Conservation (phyloP, 1,139 yeast genomes). For the Eremothecium sinecaudum region DNA sequence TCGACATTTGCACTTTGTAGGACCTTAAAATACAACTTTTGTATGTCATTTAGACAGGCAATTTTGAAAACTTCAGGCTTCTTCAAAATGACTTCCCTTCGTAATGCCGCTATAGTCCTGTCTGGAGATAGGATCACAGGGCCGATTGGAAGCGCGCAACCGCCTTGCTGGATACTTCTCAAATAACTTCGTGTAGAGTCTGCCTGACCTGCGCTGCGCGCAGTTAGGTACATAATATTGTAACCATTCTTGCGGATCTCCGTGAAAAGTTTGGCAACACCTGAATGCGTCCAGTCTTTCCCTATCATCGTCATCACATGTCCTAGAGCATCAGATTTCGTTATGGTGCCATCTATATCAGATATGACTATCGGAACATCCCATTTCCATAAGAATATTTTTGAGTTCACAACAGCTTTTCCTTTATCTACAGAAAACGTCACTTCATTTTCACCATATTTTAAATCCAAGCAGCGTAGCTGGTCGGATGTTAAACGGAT, state of each 20-base stretch:
- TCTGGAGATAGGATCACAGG: slow-evolving; percentile 96
- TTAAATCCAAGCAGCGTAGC: slow-evolving; percentile 59
- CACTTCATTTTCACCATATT: slow-evolving; percentile 70
- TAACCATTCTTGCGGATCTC: slow-evolving; percentile 85
- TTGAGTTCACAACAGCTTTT: slow-evolving; percentile 63
- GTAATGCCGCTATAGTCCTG: slow-evolving; percentile 89
- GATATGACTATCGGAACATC: slow-evolving; percentile 87
- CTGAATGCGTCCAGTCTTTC: slow-evolving; percentile 96
- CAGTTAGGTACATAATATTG: slow-evolving; percentile 86
- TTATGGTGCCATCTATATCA: slow-evolving; percentile 97
- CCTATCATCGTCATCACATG: slow-evolving; percentile 92
- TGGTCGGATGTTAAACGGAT: slow-evolving; percentile 88
- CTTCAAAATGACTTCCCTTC: slow-evolving; percentile 82
- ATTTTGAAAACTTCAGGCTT: slow-evolving; percentile 97
- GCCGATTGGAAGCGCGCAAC: slow-evolving; percentile 67
- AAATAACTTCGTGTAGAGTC: slow-evolving; percentile 85
- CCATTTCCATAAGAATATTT: slow-evolving; percentile 76
- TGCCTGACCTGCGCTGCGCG: slow-evolving; percentile 93
- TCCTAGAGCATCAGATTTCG: slow-evolving; percentile 95
- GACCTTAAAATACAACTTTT: slow-evolving; percentile 43
- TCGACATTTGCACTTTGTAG: background rate
- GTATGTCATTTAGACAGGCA: slow-evolving; percentile 89
- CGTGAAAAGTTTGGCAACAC: slow-evolving; percentile 82
- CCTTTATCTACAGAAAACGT: slow-evolving; percentile 76
- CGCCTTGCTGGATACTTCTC: slow-evolving; percentile 67